A percentile compares a stretch with the other conserved stretches of the same genome.
Conservation (phyloP, 352 stramenopile genomes). For the Pythium brachiatum region DNA sequence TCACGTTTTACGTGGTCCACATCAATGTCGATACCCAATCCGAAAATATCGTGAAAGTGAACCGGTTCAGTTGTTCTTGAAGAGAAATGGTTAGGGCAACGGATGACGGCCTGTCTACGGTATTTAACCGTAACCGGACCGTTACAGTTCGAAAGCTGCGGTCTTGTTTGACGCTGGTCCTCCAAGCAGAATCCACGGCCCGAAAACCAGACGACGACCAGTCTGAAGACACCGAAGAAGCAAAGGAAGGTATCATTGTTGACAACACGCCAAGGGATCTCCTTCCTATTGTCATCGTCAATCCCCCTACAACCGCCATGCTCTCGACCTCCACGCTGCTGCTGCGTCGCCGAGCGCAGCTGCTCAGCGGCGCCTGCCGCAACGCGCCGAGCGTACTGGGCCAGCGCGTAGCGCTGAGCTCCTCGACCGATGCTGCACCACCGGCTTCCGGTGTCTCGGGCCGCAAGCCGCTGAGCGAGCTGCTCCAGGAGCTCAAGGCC, state of each 20-base stretch:
- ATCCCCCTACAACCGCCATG: neutral
- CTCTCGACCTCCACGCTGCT: slow-evolving; percentile 17
- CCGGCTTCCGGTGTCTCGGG: slow-evolving; percentile 1
- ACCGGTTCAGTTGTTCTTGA: slow-evolving; percentile 4
- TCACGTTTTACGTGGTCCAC: slow-evolving; percentile 12
- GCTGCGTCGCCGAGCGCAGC: slow-evolving; percentile 16
- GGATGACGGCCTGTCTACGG: neutral
- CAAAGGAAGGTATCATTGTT: slow-evolving; percentile 4
- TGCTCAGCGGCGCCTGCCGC: neutral
- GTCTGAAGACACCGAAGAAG: slow-evolving; percentile 5
- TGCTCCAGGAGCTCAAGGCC: slow-evolving; percentile 75
- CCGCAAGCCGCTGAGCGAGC: slow-evolving; percentile 46
- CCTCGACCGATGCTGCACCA: neutral
- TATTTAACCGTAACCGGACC: slow-evolving; percentile 4
- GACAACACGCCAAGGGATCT: slow-evolving; percentile 1
- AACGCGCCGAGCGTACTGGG: slow-evolving; percentile 4
- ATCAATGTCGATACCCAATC: neutral
- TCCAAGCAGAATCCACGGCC: slow-evolving; percentile 15
- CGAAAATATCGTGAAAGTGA: slow-evolving; percentile 10
- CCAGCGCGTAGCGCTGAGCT: neutral
- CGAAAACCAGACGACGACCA: slow-evolving; percentile 8
- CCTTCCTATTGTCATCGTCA: neutral
- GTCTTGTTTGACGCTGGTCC: slow-evolving; percentile 1
- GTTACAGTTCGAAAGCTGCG: neutral
- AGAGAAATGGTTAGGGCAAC: neutral